Evolutionary conservation across 768 basidiomycete species (phyloP).

Genomic region (Boletus insuetus): DNA sequence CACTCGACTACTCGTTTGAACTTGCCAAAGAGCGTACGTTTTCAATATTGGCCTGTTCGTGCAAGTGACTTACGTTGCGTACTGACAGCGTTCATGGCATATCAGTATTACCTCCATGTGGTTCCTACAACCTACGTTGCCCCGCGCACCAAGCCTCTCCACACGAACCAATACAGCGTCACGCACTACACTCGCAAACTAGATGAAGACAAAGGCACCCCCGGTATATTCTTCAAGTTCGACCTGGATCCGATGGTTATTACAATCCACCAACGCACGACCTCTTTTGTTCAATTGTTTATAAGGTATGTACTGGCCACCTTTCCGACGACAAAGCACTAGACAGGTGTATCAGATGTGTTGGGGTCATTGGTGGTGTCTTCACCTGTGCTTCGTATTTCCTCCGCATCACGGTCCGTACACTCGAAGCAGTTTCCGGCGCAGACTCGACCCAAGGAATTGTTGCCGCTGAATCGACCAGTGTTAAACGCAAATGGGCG

Average conservation of each 20-base stretch:
- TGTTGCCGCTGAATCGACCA: slow-evolving; percentile 63
- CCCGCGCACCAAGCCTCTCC: slow-evolving; percentile 58
- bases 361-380: slow-evolving; percentile 92
- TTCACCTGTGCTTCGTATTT: slow-evolving; percentile 85
- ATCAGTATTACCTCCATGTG: slow-evolving; percentile 93
- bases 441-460: slow-evolving; percentile 50
- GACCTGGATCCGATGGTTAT: slow-evolving; percentile 90
- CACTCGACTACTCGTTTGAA: slow-evolving; percentile 89
- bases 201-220: slow-evolving; percentile 73
- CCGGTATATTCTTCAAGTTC: slow-evolving; percentile 98
- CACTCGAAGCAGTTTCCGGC: slow-evolving; percentile 62
- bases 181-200: slow-evolving; percentile 85
- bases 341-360: slow-evolving; percentile 43
- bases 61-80: neutral
- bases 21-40: slow-evolving; percentile 57
- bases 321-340: neutral
- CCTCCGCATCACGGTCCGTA: slow-evolving; percentile 58
- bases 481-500: slow-evolving; percentile 67
- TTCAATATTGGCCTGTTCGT: neutral
- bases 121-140: slow-evolving; percentile 94
- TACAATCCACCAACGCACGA: slow-evolving; percentile 86
- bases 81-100: slow-evolving; percentile 73
- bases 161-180: slow-evolving; percentile 89
- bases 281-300: slow-evolving; percentile 73
- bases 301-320: slow-evolving; percentile 49